These are phyloP conservation scores for Cinchona pubescens DNA, from an alignment of 257 asterid genomes.

Conservation along the genomic window DNA sequence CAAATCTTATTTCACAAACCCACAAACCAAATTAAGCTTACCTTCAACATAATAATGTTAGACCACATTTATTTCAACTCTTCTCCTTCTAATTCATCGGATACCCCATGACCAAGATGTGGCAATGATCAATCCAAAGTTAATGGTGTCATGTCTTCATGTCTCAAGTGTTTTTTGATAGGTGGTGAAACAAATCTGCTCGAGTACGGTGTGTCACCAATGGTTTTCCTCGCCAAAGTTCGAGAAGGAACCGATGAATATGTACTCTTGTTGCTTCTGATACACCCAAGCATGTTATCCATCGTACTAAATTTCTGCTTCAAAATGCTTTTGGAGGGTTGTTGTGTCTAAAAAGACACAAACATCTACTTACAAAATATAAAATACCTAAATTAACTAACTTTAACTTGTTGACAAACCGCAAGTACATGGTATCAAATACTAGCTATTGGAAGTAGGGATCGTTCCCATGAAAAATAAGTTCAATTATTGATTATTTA, in stretches of 20 bases:
- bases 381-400: too few species aligned
- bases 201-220: conserved; percentile 54
- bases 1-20: too few species aligned
- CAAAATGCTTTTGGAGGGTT: conserved; percentile 74
- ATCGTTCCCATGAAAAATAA: too few species aligned
- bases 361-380: too few species aligned
- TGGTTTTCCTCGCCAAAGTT: conserved; percentile 59
- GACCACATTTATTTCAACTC: conserved; percentile 66
- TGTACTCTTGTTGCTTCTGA: conserved; percentile 71
- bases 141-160: conserved; percentile 75
- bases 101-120: conserved; percentile 62
- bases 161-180: conserved; percentile 79
- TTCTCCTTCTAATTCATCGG: conserved; percentile 52
- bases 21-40: too few species aligned
- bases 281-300: conserved; percentile 53
- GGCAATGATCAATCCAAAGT: conserved; percentile 59
- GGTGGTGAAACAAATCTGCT: conserved; percentile 63
- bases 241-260: conserved; percentile 98
- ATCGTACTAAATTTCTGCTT: conserved; percentile 72
- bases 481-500: too few species aligned
- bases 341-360: too few species aligned
- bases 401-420: too few species aligned
- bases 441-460: too few species aligned
- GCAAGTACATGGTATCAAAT: too few species aligned
- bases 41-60: too few species aligned